A percentile compares a stretch with the other conserved stretches of the same genome.
These are phyloP conservation scores for Mrakia hoshinonis DNA, from an alignment of 768 basidiomycete species.

Conservation along the genomic window DNA sequence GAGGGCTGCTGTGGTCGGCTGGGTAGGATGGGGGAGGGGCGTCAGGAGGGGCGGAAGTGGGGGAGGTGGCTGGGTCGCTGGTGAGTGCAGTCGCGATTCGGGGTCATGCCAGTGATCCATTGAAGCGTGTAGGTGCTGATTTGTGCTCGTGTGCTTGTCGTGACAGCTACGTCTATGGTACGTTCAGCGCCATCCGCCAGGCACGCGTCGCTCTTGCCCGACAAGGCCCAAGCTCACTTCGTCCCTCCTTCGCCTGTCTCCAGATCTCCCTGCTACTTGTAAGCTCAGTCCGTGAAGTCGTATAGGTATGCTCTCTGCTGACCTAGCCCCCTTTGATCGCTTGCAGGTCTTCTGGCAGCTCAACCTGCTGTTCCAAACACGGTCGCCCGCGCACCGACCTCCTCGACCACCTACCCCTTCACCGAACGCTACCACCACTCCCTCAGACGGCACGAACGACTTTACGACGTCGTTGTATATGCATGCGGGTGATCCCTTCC, in stretches of 20 bases:
- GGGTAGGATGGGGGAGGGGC: constrained; percentile 5
- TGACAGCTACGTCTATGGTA: constrained; percentile 2
- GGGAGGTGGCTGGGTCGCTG: constrained; percentile 6
- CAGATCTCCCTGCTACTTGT: constrained; percentile 11
- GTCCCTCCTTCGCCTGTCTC: too few species aligned
- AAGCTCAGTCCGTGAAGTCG: background rate
- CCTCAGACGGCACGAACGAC: background rate
- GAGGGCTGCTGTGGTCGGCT: background rate
- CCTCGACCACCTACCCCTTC: background rate
- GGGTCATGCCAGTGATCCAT: background rate
- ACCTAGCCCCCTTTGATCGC: background rate
- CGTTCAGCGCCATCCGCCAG: background rate
- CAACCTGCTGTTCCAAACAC: constrained; percentile 14
- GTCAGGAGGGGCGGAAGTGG: background rate
- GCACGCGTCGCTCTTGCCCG: background rate
- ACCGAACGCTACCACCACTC: background rate
- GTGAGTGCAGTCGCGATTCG: background rate
- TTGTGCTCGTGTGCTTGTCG: background rate
- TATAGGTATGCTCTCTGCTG: background rate
- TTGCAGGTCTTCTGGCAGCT: constrained; percentile 12
- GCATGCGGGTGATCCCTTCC: too few species aligned
- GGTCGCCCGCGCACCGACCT: background rate
- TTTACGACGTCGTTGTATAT: background rate
- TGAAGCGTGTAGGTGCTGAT: background rate
- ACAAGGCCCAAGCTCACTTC: background rate